Conservation (phyloP, 345 rosid genomes). For the Eucalyptus virginea region DNA sequence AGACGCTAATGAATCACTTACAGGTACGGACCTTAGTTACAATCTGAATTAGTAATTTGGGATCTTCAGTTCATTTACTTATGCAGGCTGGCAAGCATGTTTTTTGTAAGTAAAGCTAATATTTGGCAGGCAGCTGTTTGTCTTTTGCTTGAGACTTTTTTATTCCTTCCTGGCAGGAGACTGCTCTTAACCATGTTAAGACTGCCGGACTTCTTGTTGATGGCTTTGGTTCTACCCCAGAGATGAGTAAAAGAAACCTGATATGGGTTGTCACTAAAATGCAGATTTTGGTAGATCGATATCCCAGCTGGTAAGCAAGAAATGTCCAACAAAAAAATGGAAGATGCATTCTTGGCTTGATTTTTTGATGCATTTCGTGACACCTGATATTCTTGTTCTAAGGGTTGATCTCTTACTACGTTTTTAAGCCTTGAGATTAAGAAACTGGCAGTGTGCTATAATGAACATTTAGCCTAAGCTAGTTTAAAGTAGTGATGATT, state of each 20-base stretch:
- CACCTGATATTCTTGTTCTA: neutral
- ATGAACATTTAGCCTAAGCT: neutral
- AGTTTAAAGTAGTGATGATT: neutral
- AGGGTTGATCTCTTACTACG: neutral
- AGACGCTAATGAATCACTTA: conserved; percentile 91
- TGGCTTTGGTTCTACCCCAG: conserved; percentile 97
- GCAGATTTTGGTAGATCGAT: conserved; percentile 90
- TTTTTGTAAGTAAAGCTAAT: neutral
- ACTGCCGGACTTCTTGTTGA: conserved; percentile 79
- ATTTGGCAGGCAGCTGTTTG: neutral
- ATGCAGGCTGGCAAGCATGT: neutral
- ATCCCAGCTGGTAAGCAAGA: conserved; percentile 82
- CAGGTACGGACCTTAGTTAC: conserved; percentile 34
- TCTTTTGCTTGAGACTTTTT: neutral
- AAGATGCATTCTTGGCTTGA: neutral
- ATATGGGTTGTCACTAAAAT: conserved; percentile 95
- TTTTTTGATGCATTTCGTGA: neutral
- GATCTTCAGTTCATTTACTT: neutral
- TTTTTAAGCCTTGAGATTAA: neutral
- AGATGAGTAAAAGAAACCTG: conserved; percentile 81
- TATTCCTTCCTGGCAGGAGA: conserved; percentile 42
- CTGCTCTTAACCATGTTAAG: conserved; percentile 91
- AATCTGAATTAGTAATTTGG: neutral
- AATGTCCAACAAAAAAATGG: neutral
- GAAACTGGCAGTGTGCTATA: neutral